Evolutionary conservation across 2,329 filamentous ascomycete species (phyloP).

Genomic region (Catunica adiposa): DNA sequence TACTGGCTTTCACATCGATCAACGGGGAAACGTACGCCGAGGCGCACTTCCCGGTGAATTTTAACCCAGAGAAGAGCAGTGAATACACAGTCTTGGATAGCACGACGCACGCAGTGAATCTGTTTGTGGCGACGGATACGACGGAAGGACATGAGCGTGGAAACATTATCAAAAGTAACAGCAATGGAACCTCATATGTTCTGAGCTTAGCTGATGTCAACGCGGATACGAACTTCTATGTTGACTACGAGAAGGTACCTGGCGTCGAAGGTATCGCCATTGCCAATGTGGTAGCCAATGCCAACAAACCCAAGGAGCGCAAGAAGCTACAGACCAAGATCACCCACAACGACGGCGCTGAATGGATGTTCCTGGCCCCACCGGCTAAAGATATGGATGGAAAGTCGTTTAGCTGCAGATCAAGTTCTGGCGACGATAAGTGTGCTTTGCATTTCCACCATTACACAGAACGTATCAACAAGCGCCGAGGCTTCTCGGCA

Average conservation of each 20-base stretch:
- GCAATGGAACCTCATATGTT: constrained; percentile 90
- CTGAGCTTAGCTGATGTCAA: constrained; percentile 71
- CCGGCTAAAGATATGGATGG: constrained; percentile 54
- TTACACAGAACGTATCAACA: constrained; percentile 78
- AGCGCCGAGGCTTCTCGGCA: constrained; percentile 73
- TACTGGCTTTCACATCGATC: constrained; percentile 68
- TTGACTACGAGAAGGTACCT: constrained; percentile 92
- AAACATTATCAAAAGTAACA: constrained; percentile 92
- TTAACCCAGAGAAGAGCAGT: constrained; percentile 52
- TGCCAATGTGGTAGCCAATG: constrained; percentile 71
- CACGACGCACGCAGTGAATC: constrained; percentile 82
- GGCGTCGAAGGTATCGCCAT: constrained; percentile 80
- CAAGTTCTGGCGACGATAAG: constrained; percentile 38
- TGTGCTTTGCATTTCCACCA: constrained; percentile 89
- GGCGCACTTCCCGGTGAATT: constrained; percentile 73
- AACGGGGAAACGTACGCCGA: constrained; percentile 70
- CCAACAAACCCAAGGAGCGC: constrained; percentile 42
- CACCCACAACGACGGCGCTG: constrained; percentile 86
- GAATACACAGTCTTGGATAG: constrained; percentile 91
- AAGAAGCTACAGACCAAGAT: constrained; percentile 85
- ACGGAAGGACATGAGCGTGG: constrained; percentile 53
- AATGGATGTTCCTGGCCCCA: constrained; percentile 66
- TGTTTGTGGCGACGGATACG: constrained; percentile 72
- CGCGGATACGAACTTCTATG: constrained; percentile 57
- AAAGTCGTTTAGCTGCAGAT: constrained; percentile 53